phyloP scores from a whole-genome alignment of 306 rosid species.

The Quercus cerris region DNA sequence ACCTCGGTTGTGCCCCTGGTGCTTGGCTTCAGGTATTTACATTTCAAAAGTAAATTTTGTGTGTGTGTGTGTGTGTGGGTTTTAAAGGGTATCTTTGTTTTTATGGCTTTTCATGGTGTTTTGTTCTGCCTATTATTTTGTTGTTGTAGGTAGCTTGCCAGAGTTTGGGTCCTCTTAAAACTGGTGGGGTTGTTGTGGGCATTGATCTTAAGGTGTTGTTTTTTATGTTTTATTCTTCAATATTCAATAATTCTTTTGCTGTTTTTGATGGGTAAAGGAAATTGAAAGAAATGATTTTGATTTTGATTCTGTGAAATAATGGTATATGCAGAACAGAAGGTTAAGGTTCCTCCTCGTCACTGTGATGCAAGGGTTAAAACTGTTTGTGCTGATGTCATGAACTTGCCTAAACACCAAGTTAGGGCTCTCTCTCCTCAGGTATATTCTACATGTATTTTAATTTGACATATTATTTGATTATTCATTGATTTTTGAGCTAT shows the following conservation, averaged over 20 bases:
- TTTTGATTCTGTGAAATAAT: slow-evolving; percentile 4
- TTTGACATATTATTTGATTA: neutral
- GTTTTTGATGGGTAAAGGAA: neutral
- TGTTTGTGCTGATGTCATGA: slow-evolving; percentile 71
- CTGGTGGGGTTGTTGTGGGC: slow-evolving; percentile 75
- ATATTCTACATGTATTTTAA: neutral
- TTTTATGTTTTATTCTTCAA: neutral
- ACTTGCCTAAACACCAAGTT: slow-evolving; percentile 45
- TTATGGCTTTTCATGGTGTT: neutral
- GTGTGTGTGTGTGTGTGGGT: neutral
- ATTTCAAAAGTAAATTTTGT: neutral
- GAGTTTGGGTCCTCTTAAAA: slow-evolving; percentile 67
- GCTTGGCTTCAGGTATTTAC: slow-evolving; percentile 78
- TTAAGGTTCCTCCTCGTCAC: slow-evolving; percentile 66
- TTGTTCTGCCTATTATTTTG: neutral
- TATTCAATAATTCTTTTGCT: neutral
- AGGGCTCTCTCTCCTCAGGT: slow-evolving; percentile 71
- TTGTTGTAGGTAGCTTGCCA: slow-evolving; percentile 70
- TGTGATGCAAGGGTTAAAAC: slow-evolving; percentile 84
- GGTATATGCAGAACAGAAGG: slow-evolving; percentile 73
- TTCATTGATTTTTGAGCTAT: neutral
- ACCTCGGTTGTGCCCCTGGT: slow-evolving; percentile 97
- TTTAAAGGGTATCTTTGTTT: neutral
- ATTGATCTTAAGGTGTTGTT: slow-evolving; percentile 68
- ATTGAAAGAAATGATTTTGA: neutral